Percentiles rank a stretch among this genome's conserved stretches.
Conservation (phyloP, 352 stramenopile genomes). For the Pythium diclinum region DNA sequence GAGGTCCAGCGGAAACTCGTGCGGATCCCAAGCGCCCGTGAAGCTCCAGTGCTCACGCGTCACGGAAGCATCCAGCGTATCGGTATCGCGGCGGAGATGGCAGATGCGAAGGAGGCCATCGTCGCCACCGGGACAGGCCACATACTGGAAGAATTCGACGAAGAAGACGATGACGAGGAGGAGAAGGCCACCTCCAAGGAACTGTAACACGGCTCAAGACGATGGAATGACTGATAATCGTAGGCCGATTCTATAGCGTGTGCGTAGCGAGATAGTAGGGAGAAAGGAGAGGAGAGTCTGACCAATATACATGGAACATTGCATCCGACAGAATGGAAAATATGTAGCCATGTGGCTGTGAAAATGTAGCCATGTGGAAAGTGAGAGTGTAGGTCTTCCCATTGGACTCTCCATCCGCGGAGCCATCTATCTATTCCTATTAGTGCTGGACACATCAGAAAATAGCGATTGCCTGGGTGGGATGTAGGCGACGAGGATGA, state of each 20-base stretch:
- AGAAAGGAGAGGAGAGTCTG: not conserved
- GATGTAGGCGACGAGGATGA: not conserved
- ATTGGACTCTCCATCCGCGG: too few species aligned
- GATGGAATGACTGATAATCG: not conserved
- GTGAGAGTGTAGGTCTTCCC: not conserved
- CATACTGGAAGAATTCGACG: slow-evolving; percentile 19
- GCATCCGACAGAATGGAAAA: too few species aligned
- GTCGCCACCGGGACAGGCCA: not conserved
- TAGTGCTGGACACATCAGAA: not conserved
- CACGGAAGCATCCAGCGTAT: slow-evolving; percentile 74
- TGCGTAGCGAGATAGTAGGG: not conserved
- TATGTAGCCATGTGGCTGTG: too few species aligned
- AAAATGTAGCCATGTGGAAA: not conserved
- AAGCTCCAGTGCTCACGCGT: slow-evolving; percentile 49
- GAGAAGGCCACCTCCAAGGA: slow-evolving; percentile 16
- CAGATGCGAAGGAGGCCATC: slow-evolving; percentile 14
- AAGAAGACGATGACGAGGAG: slow-evolving; percentile 28
- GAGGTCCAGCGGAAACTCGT: slow-evolving; percentile 27
- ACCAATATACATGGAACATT: not conserved
- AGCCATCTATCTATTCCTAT: not conserved
- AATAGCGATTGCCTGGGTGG: not conserved
- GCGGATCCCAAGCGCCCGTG: slow-evolving; percentile 31
- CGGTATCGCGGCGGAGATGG: slow-evolving; percentile 20
- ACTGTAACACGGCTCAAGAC: not conserved
- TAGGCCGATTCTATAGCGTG: too few species aligned